phyloP scores from a whole-genome alignment of 345 rosid species.

The Geranium rotundifolium region DNA sequence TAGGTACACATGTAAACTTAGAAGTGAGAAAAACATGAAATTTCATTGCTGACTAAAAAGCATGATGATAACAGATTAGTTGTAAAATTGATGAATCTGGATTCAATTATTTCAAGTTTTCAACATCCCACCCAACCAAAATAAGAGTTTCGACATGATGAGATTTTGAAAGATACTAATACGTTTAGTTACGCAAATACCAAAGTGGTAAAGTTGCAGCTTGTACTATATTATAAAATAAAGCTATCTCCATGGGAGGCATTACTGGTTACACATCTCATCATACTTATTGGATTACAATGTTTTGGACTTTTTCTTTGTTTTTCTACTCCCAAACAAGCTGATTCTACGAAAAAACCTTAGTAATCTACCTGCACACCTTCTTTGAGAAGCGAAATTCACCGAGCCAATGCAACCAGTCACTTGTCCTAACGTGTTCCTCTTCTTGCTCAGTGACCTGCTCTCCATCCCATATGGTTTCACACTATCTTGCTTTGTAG shows the following conservation, averaged over 20 bases:
- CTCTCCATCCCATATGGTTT: slow-evolving; percentile 25
- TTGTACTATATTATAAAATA: too few relatives aligned
- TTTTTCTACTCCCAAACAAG: slow-evolving; percentile 36
- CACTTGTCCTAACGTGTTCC: slow-evolving; percentile 38
- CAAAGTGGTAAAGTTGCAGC: too few relatives aligned
- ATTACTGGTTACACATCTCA: slow-evolving; percentile 1
- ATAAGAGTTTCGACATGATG: too few relatives aligned
- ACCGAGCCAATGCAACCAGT: slow-evolving; percentile 44
- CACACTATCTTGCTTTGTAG: slow-evolving; percentile 15
- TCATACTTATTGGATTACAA: slow-evolving; percentile 1
- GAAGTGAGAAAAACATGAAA: too few relatives aligned
- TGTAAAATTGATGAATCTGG: too few relatives aligned
- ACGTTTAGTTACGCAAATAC: too few relatives aligned
- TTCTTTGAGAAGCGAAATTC: slow-evolving; percentile 49
- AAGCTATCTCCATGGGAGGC: neutral
- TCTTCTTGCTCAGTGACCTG: slow-evolving; percentile 39
- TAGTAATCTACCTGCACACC: slow-evolving; percentile 33
- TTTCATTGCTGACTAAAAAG: too few relatives aligned
- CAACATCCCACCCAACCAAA: too few relatives aligned
- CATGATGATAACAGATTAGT: too few relatives aligned
- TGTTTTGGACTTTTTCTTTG: slow-evolving; percentile 28
- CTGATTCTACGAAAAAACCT: slow-evolving; percentile 24
- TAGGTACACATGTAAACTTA: too few relatives aligned
- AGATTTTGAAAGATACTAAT: too few relatives aligned
- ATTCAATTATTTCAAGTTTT: too few relatives aligned